Evolutionary conservation across 148 eudicot species (phyloP), one percentile per base, ranked within the genome.

Genomic region (Chenopodium berlandieri): DNA sequence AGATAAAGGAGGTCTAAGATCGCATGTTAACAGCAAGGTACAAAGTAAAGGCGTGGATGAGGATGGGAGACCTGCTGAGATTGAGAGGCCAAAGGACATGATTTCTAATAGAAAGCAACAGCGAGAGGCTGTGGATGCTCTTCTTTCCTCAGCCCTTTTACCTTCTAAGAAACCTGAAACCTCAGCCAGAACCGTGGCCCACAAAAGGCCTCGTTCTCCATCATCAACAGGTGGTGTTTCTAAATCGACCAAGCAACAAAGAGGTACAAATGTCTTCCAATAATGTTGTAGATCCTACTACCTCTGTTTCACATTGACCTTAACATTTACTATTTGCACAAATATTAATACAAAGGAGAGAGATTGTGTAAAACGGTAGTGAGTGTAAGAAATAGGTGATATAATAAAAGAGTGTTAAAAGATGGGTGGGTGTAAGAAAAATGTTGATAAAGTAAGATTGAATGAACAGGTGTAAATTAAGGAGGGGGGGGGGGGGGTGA

Each of bases 121-220:
- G 77, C 91, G 98, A 50, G 98, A 94, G 67, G 99, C 94, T 71
- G 97, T 97, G 76, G 94, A 97, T 71, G 99, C 94, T 82, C 95
- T 97, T 79, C 98, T 97, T 84, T 89, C 98, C 31, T 94, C 99
- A 63, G 90, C 98, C 83, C 94, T 94, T 78, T 87, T 92, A 85
- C 90, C 99, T 87, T 91, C 98, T 20, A 94, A 89, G 90, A 97
- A 90, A 84, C 73, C 92, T 31, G 87, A 72, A 76, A 74, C 88
- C 44, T 91, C 92, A 30, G 48, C 78, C 40, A 91, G 86, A 82
- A 67, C 86, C 68, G 65, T 85, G 83, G 81, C 91, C 80, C 84
- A 40, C 46, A 92, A 86, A 89, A 92, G 91, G 83, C 82, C 87
- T 78, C 85, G 65, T 82, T 79, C 91, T 54, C 75, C 89, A 27